phyloP scores from a whole-genome alignment of 306 rosid species.

The Trifolium subterraneum region DNA sequence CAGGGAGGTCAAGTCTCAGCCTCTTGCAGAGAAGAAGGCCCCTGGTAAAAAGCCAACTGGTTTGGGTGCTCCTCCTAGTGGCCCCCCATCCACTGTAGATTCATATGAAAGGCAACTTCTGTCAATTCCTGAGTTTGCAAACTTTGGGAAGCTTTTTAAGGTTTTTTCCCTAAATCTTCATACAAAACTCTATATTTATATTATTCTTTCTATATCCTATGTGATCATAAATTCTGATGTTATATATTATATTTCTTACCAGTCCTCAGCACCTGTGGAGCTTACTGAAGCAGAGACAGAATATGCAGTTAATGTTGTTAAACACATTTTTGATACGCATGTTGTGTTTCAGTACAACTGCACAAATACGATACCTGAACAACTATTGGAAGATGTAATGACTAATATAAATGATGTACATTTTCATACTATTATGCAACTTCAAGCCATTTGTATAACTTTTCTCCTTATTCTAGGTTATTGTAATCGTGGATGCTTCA shows the following conservation, averaged over 20 bases:
- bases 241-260: constrained; percentile 44
- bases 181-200: constrained; percentile 20
- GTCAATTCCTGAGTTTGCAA: constrained; percentile 72
- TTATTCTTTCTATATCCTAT: constrained; percentile 28
- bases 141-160: constrained; percentile 93
- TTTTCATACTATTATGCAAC: constrained; percentile 27
- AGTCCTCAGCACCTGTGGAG: constrained; percentile 98
- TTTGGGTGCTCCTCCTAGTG: constrained; percentile 82
- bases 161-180: constrained; percentile 47
- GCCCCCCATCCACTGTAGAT: constrained; percentile 75
- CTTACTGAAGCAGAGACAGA: constrained; percentile 97
- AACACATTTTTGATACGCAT: constrained; percentile 88
- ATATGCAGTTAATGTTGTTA: constrained; percentile 94
- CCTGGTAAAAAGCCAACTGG: constrained; percentile 89
- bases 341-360: constrained; percentile 96
- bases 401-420: constrained; percentile 20
- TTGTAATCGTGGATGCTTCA: constrained; percentile 82
- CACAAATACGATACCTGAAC: constrained; percentile 97
- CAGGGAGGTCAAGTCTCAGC: constrained; percentile 87
- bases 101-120: constrained; percentile 80
- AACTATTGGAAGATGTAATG: constrained; percentile 86
- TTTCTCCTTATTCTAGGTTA: constrained; percentile 61
- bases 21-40: constrained; percentile 91
- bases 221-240: constrained; percentile 38
- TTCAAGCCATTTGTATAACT: constrained; percentile 33